Conservation (phyloP, 495 filamentous ascomycete species). For the Staphylotrichum longicolle region DNA sequence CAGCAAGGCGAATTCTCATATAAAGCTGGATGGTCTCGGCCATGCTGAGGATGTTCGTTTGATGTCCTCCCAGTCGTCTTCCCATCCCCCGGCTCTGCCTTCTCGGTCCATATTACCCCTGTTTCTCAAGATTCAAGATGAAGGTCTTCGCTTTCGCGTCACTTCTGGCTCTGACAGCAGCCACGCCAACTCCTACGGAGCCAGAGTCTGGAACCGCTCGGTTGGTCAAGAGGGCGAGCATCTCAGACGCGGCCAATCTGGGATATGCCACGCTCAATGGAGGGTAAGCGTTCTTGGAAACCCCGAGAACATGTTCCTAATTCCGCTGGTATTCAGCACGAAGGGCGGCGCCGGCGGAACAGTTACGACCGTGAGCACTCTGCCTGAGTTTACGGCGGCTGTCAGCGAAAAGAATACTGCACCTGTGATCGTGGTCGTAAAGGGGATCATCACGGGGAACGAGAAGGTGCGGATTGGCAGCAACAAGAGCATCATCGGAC, state of each 20-base stretch:
- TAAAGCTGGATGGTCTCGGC: too few relatives aligned
- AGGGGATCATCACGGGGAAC: constrained; percentile 45
- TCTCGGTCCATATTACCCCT: not conserved
- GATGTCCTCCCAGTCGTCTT: too few relatives aligned
- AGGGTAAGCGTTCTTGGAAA: not conserved
- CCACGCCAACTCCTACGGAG: constrained; percentile 11
- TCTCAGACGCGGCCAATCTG: constrained; percentile 14
- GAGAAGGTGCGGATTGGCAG: constrained; percentile 48
- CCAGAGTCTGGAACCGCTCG: constrained; percentile 11
- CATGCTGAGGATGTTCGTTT: too few relatives aligned
- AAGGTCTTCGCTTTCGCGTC: constrained; percentile 15
- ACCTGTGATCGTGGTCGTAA: constrained; percentile 50
- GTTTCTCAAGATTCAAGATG: not conserved
- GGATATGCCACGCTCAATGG: constrained; percentile 15
- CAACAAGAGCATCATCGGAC: constrained; percentile 58
- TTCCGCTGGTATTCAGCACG: constrained; percentile 35
- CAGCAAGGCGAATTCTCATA: not conserved
- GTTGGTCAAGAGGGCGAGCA: constrained; percentile 3
- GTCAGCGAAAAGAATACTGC: constrained; percentile 43
- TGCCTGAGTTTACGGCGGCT: constrained; percentile 52
- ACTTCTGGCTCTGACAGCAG: not conserved
- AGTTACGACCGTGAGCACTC: constrained; percentile 58
- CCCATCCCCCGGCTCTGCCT: too few relatives aligned
- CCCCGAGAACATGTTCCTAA: not conserved
- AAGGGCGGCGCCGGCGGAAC: constrained; percentile 60